phyloP scores from a whole-genome alignment of 1,284 basidiomycete species.

The Trichosporon sp. region DNA sequence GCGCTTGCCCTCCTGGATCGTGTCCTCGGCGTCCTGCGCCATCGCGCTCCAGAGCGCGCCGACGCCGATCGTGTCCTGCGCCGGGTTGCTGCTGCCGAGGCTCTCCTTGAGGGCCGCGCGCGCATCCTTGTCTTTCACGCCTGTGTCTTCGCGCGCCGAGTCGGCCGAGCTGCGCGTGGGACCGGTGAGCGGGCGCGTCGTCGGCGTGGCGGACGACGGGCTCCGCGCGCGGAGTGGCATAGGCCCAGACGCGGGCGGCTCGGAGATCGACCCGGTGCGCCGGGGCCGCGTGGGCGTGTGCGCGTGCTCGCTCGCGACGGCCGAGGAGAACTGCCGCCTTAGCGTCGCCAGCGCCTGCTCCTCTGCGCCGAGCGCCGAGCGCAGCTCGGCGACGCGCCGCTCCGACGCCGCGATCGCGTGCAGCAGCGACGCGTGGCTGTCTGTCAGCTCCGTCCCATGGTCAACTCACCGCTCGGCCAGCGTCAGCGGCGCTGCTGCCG shows the following conservation, averaged over 20 bases:
- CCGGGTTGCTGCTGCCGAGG: not conserved
- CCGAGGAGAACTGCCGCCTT: not conserved
- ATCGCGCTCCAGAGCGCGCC: conserved; percentile 10
- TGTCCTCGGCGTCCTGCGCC: conserved; percentile 18
- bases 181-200: not conserved
- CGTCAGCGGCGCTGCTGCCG: not conserved
- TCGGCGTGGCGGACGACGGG: not conserved
- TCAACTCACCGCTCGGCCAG: not conserved
- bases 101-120: not conserved
- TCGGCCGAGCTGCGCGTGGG: not conserved
- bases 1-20: conserved; percentile 30
- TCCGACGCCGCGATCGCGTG: not conserved
- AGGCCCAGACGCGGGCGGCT: not conserved
- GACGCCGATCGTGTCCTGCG: not conserved
- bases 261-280: not conserved
- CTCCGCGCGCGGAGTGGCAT: not conserved
- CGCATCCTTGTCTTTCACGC: not conserved
- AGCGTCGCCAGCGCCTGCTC: not conserved
- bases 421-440: not conserved
- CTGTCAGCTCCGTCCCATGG: not conserved
- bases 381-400: not conserved
- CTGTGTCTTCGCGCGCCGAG: not conserved
- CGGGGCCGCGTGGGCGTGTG: not conserved
- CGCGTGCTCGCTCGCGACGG: not conserved
- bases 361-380: not conserved